These are phyloP conservation scores for Conticribra guillardii DNA, from an alignment of 108 stramenopile species.

Conservation along the genomic window DNA sequence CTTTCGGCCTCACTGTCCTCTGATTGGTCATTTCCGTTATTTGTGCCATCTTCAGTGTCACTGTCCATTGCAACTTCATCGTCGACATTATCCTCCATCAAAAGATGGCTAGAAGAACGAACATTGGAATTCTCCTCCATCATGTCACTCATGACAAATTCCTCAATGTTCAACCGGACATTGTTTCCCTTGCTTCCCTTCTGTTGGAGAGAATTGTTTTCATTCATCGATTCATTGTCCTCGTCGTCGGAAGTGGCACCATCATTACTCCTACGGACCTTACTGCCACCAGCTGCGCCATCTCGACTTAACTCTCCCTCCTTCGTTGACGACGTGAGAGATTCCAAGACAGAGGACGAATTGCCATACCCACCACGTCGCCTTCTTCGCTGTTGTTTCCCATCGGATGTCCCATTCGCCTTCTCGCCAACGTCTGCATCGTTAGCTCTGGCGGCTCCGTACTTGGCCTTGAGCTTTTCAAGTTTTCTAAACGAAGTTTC, in stretches of 20 bases:
- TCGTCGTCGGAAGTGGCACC: too few relatives aligned
- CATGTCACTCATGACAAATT: neutral
- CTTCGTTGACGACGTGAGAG: conserved; percentile 5
- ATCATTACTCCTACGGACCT: too few relatives aligned
- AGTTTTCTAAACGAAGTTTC: conserved; percentile 16
- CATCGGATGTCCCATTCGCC: neutral
- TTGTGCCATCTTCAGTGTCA: neutral
- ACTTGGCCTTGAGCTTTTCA: conserved; percentile 3
- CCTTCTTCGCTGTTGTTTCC: neutral
- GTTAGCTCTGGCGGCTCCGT: neutral
- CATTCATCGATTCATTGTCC: neutral
- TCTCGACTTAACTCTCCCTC: too few relatives aligned
- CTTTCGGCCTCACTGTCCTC: neutral
- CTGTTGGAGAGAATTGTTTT: neutral
- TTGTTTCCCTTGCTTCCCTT: neutral
- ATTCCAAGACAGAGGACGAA: conserved; percentile 8
- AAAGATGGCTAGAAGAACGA: neutral
- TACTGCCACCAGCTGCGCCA: too few relatives aligned
- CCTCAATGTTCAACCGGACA: neutral
- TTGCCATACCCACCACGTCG: conserved; percentile 15
- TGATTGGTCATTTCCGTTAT: neutral
- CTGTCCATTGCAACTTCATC: neutral
- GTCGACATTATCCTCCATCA: neutral
- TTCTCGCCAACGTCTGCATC: neutral
- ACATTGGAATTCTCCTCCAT: neutral